phyloP scores from a whole-genome alignment of 176 grass and related monocot genomes.

The Pontederia crassipes region DNA sequence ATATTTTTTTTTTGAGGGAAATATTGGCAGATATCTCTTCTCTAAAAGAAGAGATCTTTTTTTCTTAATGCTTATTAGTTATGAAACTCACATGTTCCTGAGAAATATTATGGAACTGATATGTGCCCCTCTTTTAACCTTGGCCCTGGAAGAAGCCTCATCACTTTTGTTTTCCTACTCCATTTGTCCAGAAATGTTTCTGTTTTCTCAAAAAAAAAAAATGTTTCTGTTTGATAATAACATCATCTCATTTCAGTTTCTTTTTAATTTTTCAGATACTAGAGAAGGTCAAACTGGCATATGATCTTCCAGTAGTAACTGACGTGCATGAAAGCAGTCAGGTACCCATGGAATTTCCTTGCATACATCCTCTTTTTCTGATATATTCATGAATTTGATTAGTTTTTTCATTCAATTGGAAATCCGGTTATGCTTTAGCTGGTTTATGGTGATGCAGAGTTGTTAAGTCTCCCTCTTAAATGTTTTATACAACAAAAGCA shows the following conservation, averaged over 20 bases:
- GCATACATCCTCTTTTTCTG: background rate
- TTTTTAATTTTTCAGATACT: constrained; percentile 52
- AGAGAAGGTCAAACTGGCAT: constrained; percentile 76
- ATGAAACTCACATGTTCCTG: background rate
- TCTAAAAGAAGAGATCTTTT: background rate
- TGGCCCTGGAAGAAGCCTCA: too few species aligned
- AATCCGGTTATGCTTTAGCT: constrained; percentile 1
- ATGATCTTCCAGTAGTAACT: constrained; percentile 82
- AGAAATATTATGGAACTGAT: background rate
- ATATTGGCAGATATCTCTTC: background rate
- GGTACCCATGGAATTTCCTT: constrained; percentile 29
- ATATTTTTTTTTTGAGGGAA: background rate
- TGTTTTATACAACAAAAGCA: too few species aligned
- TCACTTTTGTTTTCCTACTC: too few species aligned
- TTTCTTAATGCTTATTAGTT: background rate
- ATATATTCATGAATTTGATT: background rate
- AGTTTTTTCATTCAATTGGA: constrained; percentile 1
- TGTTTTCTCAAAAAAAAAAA: too few species aligned
- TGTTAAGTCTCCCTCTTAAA: too few species aligned
- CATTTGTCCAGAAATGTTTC: too few species aligned
- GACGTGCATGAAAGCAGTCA: constrained; percentile 91
- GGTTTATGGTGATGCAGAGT: background rate
- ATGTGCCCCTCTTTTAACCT: background rate
- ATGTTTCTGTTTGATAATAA: too few species aligned
- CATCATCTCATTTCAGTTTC: background rate